These are phyloP conservation scores for Nakazawaea siamensis DNA, from an alignment of 805 yeast species.

Conservation along the genomic window DNA sequence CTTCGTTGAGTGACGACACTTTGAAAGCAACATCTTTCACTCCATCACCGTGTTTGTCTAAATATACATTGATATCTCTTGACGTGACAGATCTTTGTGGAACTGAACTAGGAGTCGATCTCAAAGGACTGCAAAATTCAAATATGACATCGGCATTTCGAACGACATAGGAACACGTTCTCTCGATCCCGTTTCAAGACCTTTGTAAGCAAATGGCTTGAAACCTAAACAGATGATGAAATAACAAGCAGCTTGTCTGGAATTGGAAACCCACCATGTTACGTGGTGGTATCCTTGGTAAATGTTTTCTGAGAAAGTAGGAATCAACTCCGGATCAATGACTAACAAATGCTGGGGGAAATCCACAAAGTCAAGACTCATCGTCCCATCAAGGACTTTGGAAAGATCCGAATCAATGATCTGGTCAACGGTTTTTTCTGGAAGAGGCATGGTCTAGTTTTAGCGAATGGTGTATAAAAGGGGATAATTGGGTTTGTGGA, in stretches of 20 bases:
- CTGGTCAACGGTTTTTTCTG: background rate
- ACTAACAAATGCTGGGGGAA: background rate
- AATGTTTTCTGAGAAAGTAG: background rate
- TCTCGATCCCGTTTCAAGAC: slow-evolving; percentile 62
- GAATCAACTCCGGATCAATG: slow-evolving; percentile 13
- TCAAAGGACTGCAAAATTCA: slow-evolving; percentile 34
- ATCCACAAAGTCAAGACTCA: too few relatives aligned
- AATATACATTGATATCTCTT: slow-evolving; percentile 34
- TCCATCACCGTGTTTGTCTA: slow-evolving; percentile 63
- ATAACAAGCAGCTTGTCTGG: slow-evolving; percentile 51
- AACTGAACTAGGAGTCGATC: slow-evolving; percentile 1
- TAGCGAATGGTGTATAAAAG: too few relatives aligned
- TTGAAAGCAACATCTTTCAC: slow-evolving; percentile 68
- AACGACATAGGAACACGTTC: slow-evolving; percentile 53
- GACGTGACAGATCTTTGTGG: slow-evolving; percentile 2
- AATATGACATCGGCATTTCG: slow-evolving; percentile 45
- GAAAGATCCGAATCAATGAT: background rate
- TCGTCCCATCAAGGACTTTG: background rate
- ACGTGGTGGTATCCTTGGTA: slow-evolving; percentile 50
- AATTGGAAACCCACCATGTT: slow-evolving; percentile 68
- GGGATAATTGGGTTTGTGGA: too few relatives aligned
- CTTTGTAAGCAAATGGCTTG: slow-evolving; percentile 48
- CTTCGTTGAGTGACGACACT: slow-evolving; percentile 42
- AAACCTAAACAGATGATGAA: slow-evolving; percentile 57
- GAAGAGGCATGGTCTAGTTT: too few relatives aligned